Conservation (phyloP, 352 stramenopile species). For the Albugo candida region DNA sequence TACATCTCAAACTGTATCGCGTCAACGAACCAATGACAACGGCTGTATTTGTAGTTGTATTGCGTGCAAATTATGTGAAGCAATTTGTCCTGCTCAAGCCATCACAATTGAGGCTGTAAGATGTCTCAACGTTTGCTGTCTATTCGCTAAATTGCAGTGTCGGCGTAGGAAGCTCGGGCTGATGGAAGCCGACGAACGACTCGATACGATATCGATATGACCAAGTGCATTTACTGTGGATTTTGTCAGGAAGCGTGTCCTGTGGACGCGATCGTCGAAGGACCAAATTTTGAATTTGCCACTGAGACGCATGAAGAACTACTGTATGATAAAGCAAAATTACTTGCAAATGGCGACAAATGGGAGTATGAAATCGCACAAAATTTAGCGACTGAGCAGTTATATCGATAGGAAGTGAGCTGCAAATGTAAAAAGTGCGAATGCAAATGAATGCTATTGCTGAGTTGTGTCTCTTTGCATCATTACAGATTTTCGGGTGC, state of each 20-base stretch:
- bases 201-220: conserved; percentile 99
- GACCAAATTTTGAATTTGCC: conserved; percentile 99
- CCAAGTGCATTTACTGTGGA: conserved; percentile 99
- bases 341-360: conserved; percentile 98
- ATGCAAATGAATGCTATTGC: background rate
- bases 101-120: conserved; percentile 97
- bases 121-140: conserved; percentile 2
- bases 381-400: conserved; percentile 96
- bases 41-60: conserved; percentile 79
- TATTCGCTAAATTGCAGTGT: background rate
- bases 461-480: background rate
- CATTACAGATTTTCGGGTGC: conserved; percentile 20
- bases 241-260: conserved; percentile 93
- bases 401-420: conserved; percentile 87
- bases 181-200: conserved; percentile 97
- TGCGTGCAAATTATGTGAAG: conserved; percentile 99
- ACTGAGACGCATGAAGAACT: conserved; percentile 99
- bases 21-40: background rate
- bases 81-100: conserved; percentile 96
- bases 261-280: conserved; percentile 99
- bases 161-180: conserved; percentile 79
- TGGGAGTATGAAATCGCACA: conserved; percentile 99
- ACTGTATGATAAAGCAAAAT: conserved; percentile 99
- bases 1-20: conserved; percentile 9
- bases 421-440: background rate